Conservation (phyloP, 2,329 filamentous ascomycete genomes). For the Rhexocercosporidium sp. region DNA sequence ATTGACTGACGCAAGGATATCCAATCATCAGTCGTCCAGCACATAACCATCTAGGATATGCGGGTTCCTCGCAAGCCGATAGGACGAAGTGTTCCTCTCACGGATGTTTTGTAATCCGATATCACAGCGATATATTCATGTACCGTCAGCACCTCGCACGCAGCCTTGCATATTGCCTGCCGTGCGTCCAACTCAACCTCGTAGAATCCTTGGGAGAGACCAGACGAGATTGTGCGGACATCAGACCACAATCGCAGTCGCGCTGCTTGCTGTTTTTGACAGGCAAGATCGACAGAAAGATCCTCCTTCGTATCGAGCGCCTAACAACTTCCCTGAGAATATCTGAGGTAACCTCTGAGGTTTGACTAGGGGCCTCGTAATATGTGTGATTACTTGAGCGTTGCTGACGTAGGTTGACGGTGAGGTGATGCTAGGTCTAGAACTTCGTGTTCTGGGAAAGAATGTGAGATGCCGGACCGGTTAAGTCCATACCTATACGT, state of each 20-base stretch:
- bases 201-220: neutral
- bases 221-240: neutral
- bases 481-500: neutral
- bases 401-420: neutral
- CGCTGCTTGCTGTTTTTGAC: neutral
- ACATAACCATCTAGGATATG: neutral
- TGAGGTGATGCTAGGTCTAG: neutral
- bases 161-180: neutral
- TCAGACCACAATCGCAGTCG: neutral
- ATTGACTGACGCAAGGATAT: neutral
- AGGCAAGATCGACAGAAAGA: neutral
- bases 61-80: neutral
- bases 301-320: neutral
- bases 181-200: neutral
- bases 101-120: slow-evolving; percentile 9
- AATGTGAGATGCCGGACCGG: neutral
- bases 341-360: neutral
- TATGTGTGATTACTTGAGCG: neutral
- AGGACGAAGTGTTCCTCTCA: neutral
- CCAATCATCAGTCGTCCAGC: neutral
- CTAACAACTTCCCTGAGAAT: neutral
- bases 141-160: neutral
- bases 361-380: neutral
- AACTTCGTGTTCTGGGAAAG: neutral
- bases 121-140: neutral